A percentile compares a stretch with the other conserved stretches of the same genome.
These are phyloP conservation scores for Suhomyces vadensis DNA, from an alignment of 805 yeast genomes.

Conservation along the genomic window DNA sequence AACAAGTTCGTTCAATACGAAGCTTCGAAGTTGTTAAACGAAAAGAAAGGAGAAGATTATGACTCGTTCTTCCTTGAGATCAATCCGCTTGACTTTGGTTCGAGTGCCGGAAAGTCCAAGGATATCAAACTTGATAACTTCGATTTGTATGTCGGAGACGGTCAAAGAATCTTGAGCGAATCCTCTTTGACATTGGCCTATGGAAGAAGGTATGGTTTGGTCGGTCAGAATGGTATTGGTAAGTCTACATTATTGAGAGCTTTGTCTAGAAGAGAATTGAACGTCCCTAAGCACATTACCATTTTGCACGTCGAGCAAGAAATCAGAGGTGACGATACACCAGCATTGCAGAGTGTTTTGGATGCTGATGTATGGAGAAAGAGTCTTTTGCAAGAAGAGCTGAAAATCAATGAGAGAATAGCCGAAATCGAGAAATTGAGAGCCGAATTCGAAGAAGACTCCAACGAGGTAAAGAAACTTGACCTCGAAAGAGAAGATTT, in stretches of 20 bases:
- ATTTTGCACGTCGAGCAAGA: constrained; percentile 98
- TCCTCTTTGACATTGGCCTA: constrained; percentile 82
- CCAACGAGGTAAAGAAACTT: constrained; percentile 70
- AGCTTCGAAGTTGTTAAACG: constrained; percentile 85
- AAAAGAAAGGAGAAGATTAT: constrained; percentile 68
- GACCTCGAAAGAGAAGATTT: constrained; percentile 91
- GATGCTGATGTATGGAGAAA: constrained; percentile 99
- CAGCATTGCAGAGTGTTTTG: constrained; percentile 91
- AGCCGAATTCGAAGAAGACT: constrained; percentile 66
- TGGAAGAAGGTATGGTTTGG: constrained; percentile 95
- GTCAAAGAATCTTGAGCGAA: constrained; percentile 87
- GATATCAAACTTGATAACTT: constrained; percentile 91
- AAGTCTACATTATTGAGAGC: constrained; percentile 93
- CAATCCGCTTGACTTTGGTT: constrained; percentile 88
- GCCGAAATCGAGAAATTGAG: constrained; percentile 71
- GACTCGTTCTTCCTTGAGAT: constrained; percentile 94
- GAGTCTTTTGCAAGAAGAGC: constrained; percentile 75
- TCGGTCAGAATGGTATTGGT: constrained; percentile 99
- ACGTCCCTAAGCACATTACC: constrained; percentile 93
- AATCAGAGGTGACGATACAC: constrained; percentile 86
- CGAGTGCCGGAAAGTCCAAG: constrained; percentile 89
- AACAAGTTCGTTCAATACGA: constrained; percentile 85
- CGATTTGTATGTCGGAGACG: constrained; percentile 94
- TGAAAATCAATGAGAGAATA: constrained; percentile 69
- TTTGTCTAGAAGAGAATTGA: constrained; percentile 86